These are phyloP conservation scores for Fusarium liriodendri DNA, from an alignment of 2,329 filamentous ascomycete genomes.

Conservation along the genomic window DNA sequence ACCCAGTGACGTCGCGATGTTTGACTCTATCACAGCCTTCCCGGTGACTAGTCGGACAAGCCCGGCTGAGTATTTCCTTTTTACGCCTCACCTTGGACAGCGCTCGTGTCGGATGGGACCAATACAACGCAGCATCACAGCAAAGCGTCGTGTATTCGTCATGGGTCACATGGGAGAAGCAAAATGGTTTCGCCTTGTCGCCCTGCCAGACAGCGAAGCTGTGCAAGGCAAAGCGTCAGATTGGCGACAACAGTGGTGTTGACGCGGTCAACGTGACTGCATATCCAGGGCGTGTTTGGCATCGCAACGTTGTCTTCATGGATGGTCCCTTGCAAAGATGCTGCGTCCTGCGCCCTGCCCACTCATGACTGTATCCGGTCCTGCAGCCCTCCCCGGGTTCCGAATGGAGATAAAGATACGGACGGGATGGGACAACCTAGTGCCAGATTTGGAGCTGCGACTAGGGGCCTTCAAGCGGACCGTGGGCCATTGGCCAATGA, in stretches of 20 bases:
- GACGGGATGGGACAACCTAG: slow-evolving; percentile 21
- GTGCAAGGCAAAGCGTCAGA: slow-evolving; percentile 13
- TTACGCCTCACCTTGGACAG: slow-evolving; percentile 21
- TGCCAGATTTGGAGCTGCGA: slow-evolving; percentile 24
- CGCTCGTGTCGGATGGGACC: neutral
- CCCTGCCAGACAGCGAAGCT: slow-evolving; percentile 19
- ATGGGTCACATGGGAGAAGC: slow-evolving; percentile 27
- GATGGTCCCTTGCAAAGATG: slow-evolving; percentile 20
- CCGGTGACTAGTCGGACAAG: slow-evolving; percentile 13
- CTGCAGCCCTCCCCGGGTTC: slow-evolving; percentile 28
- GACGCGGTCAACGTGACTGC: slow-evolving; percentile 28
- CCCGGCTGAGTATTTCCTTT: slow-evolving; percentile 28
- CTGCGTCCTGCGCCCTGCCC: slow-evolving; percentile 17
- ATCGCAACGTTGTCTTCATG: slow-evolving; percentile 16
- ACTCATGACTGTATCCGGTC: slow-evolving; percentile 17
- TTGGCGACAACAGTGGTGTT: slow-evolving; percentile 6
- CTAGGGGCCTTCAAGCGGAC: slow-evolving; percentile 15
- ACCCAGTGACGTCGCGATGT: slow-evolving; percentile 33
- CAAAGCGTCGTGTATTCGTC: slow-evolving; percentile 16
- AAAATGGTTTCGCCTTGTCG: slow-evolving; percentile 16
- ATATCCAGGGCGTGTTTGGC: slow-evolving; percentile 16
- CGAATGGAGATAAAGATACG: slow-evolving; percentile 31
- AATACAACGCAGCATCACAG: slow-evolving; percentile 2
- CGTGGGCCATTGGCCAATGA: slow-evolving; percentile 33
- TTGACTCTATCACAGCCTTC: slow-evolving; percentile 23